Base-by-base conservation (phyloP, 106 monocot genomes). In the Hemerocallis citrina region DNA sequence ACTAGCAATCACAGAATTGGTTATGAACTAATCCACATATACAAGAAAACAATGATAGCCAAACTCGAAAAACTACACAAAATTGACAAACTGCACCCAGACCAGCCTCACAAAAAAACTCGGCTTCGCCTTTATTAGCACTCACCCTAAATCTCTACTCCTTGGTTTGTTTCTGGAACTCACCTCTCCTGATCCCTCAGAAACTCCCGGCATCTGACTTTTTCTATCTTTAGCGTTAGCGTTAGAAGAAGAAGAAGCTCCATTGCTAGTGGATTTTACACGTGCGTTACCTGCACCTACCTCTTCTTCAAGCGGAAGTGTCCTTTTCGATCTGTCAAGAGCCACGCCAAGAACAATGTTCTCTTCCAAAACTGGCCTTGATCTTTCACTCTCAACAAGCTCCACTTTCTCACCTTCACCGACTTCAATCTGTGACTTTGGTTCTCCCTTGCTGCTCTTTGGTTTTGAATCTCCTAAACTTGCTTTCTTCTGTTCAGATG, bases 301-400 rank as follows among this genome's bases (percentile, higher is more conserved):
- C n/a, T 41, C 75, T 32, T 79, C 75, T 45, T 75, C 79, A 34
- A 79, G 75, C 0, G 75, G 75, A 27, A 78, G 68, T 11, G 81
- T 81, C 58, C 76, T 57, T 60, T 85, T 80, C 6, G 80, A 80
- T 0, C 85, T 80, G 28, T 81, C 80, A 0, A 85, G 76, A 40
- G 85, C 85, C 9, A 85, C 62, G n/a, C 76, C 80, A 10, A 85
- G 73, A 0, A 85, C 85, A 33, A 85, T 80, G 38, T 85, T 80
- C 37, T 80, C 80, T 60, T 80, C 73, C 21, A 80, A 80, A 5
- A 60, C 52, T 0, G 80, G 50, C 33, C 78, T 70, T 11, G 42
- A 31, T 38, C 14, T 17, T 31, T 43, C 23, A 4, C 66, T 29
- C 0, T 54, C 64, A 64, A 33, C 13, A 36, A 15, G 11, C 5